These are phyloP conservation scores for Solanum dulcamara DNA, from an alignment of 257 asterid species.

Conservation along the genomic window DNA sequence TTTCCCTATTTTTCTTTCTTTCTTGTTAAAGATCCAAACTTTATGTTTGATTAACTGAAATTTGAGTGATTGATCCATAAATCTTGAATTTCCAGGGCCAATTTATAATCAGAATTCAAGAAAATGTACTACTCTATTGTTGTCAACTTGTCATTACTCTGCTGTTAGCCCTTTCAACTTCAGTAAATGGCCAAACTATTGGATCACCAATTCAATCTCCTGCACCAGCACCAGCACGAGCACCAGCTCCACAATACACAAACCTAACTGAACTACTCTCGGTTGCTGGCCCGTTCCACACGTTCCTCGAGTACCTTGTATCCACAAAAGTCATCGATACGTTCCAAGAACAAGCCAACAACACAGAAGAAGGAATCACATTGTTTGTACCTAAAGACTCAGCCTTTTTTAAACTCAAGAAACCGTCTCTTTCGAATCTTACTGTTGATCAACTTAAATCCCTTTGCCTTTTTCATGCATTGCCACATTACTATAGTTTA, in stretches of 20 bases:
- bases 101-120: too few relatives aligned
- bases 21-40: too few relatives aligned
- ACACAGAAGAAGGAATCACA: constrained; percentile 61
- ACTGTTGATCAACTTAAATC: constrained; percentile 52
- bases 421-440: constrained; percentile 45
- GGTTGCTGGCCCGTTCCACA: constrained; percentile 67
- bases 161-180: constrained; percentile 11
- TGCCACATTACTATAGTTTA: constrained; percentile 53
- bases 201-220: constrained; percentile 18
- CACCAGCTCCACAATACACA: constrained; percentile 47
- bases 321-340: constrained; percentile 52
- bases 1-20: too few relatives aligned
- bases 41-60: too few relatives aligned
- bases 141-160: neutral
- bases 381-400: constrained; percentile 53
- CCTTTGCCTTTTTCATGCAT: constrained; percentile 56
- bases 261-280: constrained; percentile 54
- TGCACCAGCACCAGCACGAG: constrained; percentile 53
- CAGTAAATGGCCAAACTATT: constrained; percentile 19
- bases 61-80: too few relatives aligned
- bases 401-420: constrained; percentile 41
- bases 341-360: constrained; percentile 66
- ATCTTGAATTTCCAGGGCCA: neutral
- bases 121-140: constrained; percentile 15
- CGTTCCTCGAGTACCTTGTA: constrained; percentile 50